Evolutionary conservation across 306 rosid species (phyloP), one percentile per base, ranked within the genome.

Genomic region (Lathyrus oleraceus): DNA sequence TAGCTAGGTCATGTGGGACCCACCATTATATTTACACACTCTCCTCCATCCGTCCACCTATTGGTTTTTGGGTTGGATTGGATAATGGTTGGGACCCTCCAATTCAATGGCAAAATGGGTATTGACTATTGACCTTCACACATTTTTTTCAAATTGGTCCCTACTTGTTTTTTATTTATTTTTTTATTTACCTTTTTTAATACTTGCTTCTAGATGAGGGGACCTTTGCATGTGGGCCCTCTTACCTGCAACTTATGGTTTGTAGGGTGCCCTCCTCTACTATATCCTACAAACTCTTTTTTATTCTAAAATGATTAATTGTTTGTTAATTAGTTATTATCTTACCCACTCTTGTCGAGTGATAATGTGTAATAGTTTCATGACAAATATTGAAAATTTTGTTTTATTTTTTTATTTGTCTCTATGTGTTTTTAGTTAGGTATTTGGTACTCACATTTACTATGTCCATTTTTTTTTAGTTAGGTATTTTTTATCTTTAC

Each of bases 221-320:
- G 72, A 49, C 83, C 68, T 80, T 47, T 48, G 52, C 25, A 63
- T 35, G 77, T 70, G 74, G 83, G 84, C 8, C 80, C 76, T n/a
- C 2, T 56, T 54, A 44, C 30, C 12, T 70, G 64, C 69, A 69
- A 53, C 64, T 62, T 74, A 52, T 64, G 69, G 84, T 12, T 74
- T 15, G 43, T 79, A 27, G 84, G 79, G 77, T 44, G 64, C 56
- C 47, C 38, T 58, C 44, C 49, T 58, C 73, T 16, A 27, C 27
- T 17, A 12, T 63, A 17, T 68, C 65, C 10, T 38, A 15, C 53
- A 73, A 53, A 45, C 20, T 44, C 1, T 2, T 3, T 14, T 13
- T 10, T 25, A 13, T n/a, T 14, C 2, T 25, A 4, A 64, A 43
- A 43, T 23, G 25, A 19, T 15, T 44, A 12, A 63, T 25, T 35